Evolutionary conservation across 225 moss, liverwort and hornwort species (phyloP), one percentile per base, ranked within the genome.

Genomic region (Bryoerythrophyllum caledonicum): DNA sequence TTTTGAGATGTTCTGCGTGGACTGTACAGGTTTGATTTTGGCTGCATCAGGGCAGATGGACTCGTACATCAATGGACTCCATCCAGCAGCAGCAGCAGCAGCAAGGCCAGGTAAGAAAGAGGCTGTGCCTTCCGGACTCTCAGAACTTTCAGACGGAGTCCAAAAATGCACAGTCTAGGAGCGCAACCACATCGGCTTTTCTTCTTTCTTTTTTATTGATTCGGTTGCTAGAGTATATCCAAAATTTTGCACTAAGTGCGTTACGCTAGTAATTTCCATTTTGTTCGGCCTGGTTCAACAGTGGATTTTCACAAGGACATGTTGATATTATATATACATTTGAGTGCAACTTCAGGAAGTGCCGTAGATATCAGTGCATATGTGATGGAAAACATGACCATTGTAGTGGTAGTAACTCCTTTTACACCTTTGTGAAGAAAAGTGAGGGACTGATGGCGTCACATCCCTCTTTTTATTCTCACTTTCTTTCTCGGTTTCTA

Each of bases 21-120:
- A n/a, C 23, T 72, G 21, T 74, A 80, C 89, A 94, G 94, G 94
- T 81, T 78, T 94, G 44, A 84, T 94, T 38, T 61, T 94, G 81
- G 90, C 92, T 79, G 89, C 94, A 11, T 92, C 94, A 51, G 83
- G 87, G 58, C 87, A 89, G 80, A 89, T 94, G 78, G 87, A 90
- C 57, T 72, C 83, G 27, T 92, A 87, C 21, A 77, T 90, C 63
- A 83, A 67, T 49, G 79, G 75, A 7, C 27, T 66, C 61, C 74
- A 61, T 49, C 68, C 76, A 14, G 48, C 51, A 6, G 51, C 73
- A 34, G 40, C 49, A 5, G 49, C 73, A 44, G 32, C n/a, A 34
- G 17, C 72, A 24, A 73, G 68, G 73, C 48, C 25, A 49, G 70
- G 8, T 63, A 51, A 49, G 1, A 62, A 67, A 38, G 72, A 64